These are phyloP conservation scores for Candida michaelii DNA, from an alignment of 805 yeast species.

Conservation along the genomic window DNA sequence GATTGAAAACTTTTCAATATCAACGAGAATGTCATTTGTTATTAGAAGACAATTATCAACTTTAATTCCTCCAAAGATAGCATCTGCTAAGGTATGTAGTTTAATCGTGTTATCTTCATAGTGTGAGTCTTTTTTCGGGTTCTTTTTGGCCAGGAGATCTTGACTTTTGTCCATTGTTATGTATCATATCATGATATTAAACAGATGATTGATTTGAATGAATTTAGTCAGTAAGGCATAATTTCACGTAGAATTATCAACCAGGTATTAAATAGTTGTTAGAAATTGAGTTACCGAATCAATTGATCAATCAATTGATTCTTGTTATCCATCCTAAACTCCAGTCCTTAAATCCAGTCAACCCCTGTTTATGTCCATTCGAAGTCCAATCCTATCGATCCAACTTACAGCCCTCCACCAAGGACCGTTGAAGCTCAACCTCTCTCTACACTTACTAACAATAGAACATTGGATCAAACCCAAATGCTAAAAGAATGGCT, in stretches of 20 bases:
- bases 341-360: too few species aligned
- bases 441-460: slow-evolving; percentile 21
- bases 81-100: slow-evolving; percentile 80
- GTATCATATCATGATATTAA: too few species aligned
- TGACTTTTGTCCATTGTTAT: not conserved
- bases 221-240: too few species aligned
- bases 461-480: slow-evolving; percentile 89
- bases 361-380: not conserved
- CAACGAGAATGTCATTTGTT: slow-evolving; percentile 67
- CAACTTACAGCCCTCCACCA: not conserved
- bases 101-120: not conserved
- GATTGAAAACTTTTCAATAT: slow-evolving; percentile 3
- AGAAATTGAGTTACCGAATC: too few species aligned
- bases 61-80: slow-evolving; percentile 97
- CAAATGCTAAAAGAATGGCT: slow-evolving; percentile 95
- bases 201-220: too few species aligned
- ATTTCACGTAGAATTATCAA: too few species aligned
- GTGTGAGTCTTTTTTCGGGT: not conserved
- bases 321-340: too few species aligned
- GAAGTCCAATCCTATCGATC: not conserved
- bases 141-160: not conserved
- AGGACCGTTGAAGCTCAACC: too few species aligned
- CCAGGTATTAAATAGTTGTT: too few species aligned
- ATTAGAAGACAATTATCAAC: slow-evolving; percentile 92
- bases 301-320: too few species aligned